Evolutionary conservation across 139 green algal species (phyloP), one percentile per base, ranked within the genome.

Genomic region (Zygnema circumcarinatum): DNA sequence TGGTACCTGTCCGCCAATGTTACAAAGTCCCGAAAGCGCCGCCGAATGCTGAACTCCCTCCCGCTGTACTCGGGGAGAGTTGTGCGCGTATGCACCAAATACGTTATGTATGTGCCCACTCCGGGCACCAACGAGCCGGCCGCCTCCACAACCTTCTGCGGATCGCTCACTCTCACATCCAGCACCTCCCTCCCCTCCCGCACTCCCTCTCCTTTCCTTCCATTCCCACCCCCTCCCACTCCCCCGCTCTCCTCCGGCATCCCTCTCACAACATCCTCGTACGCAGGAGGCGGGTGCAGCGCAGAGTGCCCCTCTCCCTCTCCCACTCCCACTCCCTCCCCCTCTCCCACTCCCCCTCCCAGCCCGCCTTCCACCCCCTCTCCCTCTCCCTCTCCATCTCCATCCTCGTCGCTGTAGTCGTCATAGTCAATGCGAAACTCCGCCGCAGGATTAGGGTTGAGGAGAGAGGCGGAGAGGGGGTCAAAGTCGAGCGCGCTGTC

Each of bases 11-110:
- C 89, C 25, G 86, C 79, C 38, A 93, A 67, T 3, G 33, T 79
- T 0, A 93, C 87, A 83, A 93, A 92, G 67, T 94, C 90, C 33
- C 69, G 42, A 76, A 93, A 94, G 2, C 92, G 52, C 36, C 92
- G 80, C 78, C 90, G 69, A 32, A 87, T 67, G 11, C 72, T 39
- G 32, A 86, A 53, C 29, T 85, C 67, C 21, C 42, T 42, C 29
- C n/a, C 40, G 1, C 41, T 32, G 36, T 74, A 92, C 53, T 53
- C 75, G 11, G 82, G 74, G n/a, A 91, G 35, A 42, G 75, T 83
- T 31, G 80, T 89, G 21, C 40, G 29, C 22, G 79, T 87, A 21
- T 29, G 56, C 25, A 92, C 73, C 42, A 84, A 36, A 53, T 89
- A 89, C 1, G 87, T 87, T 22, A 89, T n/a, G 73, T 87, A 81